These are phyloP conservation scores for Zarea fungicola DNA, from an alignment of 2,329 filamentous ascomycete genomes.

Conservation along the genomic window DNA sequence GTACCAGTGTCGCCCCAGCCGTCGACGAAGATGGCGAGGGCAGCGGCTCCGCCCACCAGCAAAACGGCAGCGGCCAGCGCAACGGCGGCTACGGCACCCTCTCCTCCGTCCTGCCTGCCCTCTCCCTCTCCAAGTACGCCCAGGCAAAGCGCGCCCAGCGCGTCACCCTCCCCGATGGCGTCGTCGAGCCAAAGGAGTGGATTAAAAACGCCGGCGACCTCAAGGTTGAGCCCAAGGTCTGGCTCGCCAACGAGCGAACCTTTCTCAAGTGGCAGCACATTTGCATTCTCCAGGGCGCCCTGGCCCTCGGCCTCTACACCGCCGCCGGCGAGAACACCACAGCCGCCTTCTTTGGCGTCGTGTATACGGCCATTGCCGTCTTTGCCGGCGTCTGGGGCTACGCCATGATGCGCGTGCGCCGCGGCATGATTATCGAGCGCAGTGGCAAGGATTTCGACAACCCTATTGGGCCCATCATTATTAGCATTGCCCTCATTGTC, in stretches of 20 bases:
- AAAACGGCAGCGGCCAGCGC: constrained; percentile 28
- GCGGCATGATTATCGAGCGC: constrained; percentile 73
- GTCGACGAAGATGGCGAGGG: constrained; percentile 32
- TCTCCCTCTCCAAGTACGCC: constrained; percentile 76
- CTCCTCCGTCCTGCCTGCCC: constrained; percentile 71
- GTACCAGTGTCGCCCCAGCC: constrained; percentile 21
- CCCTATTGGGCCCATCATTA: constrained; percentile 73
- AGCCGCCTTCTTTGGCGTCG: constrained; percentile 71
- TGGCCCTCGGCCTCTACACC: constrained; percentile 83
- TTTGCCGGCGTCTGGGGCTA: constrained; percentile 89
- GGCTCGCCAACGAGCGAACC: constrained; percentile 96
- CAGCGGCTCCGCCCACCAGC: constrained; percentile 29
- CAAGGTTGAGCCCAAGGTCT: constrained; percentile 94
- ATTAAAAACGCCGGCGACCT: constrained; percentile 93
- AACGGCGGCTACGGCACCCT: constrained; percentile 51
- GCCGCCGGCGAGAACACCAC: constrained; percentile 76
- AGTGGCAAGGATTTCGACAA: constrained; percentile 94
- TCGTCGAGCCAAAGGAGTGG: constrained; percentile 78
- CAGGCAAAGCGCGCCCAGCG: constrained; percentile 44
- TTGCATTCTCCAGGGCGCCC: constrained; percentile 74
- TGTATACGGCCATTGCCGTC: constrained; percentile 74
- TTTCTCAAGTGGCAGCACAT: constrained; percentile 99
- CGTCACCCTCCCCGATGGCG: constrained; percentile 68
- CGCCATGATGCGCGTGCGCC: constrained; percentile 69
- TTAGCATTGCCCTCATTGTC: constrained; percentile 71